phyloP scores from a whole-genome alignment of 768 basidiomycete genomes.

The Pulveroboletus sp. region DNA sequence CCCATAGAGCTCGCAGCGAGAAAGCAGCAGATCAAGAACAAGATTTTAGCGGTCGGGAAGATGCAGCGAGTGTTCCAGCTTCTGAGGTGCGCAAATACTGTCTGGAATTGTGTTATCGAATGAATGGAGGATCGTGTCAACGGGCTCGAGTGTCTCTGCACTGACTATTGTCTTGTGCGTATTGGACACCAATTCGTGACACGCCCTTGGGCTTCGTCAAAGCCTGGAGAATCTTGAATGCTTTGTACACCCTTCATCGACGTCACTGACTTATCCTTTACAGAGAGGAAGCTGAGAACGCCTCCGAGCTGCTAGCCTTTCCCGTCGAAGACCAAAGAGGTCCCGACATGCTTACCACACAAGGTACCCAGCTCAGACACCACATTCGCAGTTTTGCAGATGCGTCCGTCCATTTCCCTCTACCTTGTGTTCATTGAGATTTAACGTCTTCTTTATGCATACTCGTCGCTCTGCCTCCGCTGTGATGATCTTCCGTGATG shows the following conservation, averaged over 20 bases:
- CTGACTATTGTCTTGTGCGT: not conserved
- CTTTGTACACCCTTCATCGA: not conserved
- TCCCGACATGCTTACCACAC: conserved; percentile 59
- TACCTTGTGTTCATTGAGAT: not conserved
- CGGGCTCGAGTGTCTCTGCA: not conserved
- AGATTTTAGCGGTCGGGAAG: conserved; percentile 88
- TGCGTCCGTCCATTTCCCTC: conserved; percentile 49
- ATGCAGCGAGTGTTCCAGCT: conserved; percentile 91
- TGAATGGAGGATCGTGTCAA: too few species aligned
- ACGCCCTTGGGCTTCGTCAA: not conserved
- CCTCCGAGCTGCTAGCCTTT: conserved; percentile 54
- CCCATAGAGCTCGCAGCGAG: conserved; percentile 49
- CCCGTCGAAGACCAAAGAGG: conserved; percentile 39
- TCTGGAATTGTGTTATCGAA: not conserved
- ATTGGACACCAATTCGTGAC: not conserved
- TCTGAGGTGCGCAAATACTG: conserved; percentile 55
- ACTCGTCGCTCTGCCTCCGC: not conserved
- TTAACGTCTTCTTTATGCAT: not conserved
- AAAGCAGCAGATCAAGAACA: conserved; percentile 83
- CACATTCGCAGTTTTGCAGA: conserved; percentile 73
- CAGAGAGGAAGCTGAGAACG: conserved; percentile 80
- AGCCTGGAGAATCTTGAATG: not conserved
- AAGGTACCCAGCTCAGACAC: conserved; percentile 54
- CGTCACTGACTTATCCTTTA: not conserved
- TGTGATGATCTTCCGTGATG: not conserved